Evolutionary conservation across 306 rosid genomes (phyloP).

Genomic region (Sindora glabra): DNA sequence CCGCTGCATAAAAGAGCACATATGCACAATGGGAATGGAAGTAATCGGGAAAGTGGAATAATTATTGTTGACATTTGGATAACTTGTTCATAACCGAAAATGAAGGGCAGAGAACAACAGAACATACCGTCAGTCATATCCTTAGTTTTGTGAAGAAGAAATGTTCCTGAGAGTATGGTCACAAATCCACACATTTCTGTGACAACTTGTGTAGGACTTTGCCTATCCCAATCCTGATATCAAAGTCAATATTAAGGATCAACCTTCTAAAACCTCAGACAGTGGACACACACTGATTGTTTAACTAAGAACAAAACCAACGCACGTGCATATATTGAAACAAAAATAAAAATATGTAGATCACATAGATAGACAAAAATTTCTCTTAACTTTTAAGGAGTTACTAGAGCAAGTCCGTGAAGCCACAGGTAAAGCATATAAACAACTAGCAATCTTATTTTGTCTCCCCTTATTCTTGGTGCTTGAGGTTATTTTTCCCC

Average conservation of each 20-base stretch:
- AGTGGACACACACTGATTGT: background rate
- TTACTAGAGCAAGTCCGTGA: background rate
- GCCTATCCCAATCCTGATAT: conserved; percentile 98
- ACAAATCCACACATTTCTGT: conserved; percentile 98
- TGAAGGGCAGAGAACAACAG: background rate
- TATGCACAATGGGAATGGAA: no score
- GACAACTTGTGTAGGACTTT: conserved; percentile 96
- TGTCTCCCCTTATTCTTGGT: background rate
- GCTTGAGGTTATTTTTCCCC: no score
- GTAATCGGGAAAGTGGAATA: background rate
- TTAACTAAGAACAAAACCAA: conserved; percentile 1
- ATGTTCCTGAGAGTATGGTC: conserved; percentile 97
- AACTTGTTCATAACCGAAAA: background rate
- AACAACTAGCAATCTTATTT: no score
- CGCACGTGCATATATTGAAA: background rate
- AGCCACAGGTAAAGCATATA: no score
- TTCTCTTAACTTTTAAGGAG: background rate
- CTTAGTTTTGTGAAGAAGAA: conserved; percentile 98
- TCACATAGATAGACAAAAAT: no score
- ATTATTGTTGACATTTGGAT: background rate
- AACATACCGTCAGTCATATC: conserved; percentile 88
- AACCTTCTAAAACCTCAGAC: conserved; percentile 7
- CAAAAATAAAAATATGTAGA: no score
- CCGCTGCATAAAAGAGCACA: no score
- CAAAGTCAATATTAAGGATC: conserved; percentile 18